A percentile compares a stretch with the other conserved stretches of the same genome.
Evolutionary conservation across 2,329 filamentous ascomycete genomes (phyloP).

Genomic region (Pezicula neosporulosa): DNA sequence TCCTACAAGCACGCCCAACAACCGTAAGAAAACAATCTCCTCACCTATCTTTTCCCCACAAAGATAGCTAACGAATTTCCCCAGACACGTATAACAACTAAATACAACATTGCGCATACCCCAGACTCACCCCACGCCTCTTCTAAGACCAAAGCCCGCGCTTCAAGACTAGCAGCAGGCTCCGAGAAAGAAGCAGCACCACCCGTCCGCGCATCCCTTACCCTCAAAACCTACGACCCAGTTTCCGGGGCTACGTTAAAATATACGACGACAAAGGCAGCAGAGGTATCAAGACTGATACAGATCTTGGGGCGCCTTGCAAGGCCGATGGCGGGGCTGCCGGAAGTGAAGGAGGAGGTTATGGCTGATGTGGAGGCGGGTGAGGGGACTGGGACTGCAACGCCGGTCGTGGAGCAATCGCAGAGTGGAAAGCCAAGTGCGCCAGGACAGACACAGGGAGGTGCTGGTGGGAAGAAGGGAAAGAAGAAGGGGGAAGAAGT

Average conservation of each 20-base stretch:
- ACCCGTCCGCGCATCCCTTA: constrained; percentile 65
- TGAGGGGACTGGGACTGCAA: constrained; percentile 12
- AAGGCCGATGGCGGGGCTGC: constrained; percentile 60
- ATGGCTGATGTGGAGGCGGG: constrained; percentile 22
- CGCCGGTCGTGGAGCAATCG: constrained; percentile 24
- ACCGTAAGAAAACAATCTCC: constrained; percentile 57
- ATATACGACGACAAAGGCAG: constrained; percentile 86
- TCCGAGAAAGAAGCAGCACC: constrained; percentile 29
- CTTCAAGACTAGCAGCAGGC: constrained; percentile 21
- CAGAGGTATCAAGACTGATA: constrained; percentile 83
- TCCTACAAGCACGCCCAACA: constrained; percentile 81
- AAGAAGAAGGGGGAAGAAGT: constrained; percentile 73
- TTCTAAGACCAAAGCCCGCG: constrained; percentile 15
- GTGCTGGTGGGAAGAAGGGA: constrained; percentile 53
- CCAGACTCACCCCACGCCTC: constrained; percentile 18
- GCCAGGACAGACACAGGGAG: constrained; percentile 21
- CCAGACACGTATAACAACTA: constrained; percentile 87
- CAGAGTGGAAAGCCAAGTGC: constrained; percentile 50
- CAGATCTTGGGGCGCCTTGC: constrained; percentile 71
- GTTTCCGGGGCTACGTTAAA: constrained; percentile 78
- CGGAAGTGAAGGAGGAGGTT: constrained; percentile 33
- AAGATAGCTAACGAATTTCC: constrained; percentile 10
- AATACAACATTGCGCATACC: constrained; percentile 69
- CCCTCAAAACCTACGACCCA: constrained; percentile 88
- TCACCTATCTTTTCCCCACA: constrained; percentile 3